phyloP scores from a whole-genome alignment of 305 asterid species.

The Fraxinus dipetala region DNA sequence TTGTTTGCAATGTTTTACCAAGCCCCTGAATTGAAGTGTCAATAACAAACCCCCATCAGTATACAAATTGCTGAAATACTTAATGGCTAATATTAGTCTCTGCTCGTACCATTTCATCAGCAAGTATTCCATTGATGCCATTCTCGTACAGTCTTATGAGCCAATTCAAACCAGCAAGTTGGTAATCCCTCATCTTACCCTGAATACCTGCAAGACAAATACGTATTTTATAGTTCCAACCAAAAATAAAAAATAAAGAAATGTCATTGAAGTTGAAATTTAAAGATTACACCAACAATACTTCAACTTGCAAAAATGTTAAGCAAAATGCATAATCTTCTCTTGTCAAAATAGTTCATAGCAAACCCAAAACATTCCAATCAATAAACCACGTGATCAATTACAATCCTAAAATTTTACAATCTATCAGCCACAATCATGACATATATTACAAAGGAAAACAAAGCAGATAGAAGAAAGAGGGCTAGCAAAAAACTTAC shows the following conservation, averaged over 20 bases:
- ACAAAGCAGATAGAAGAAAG: not conserved
- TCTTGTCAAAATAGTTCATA: not conserved
- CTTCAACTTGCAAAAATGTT: not conserved
- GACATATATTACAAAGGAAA: not conserved
- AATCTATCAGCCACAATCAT: not conserved
- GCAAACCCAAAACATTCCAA: not conserved
- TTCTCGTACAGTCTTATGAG: slow-evolving; percentile 92
- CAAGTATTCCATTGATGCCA: slow-evolving; percentile 98
- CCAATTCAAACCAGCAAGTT: slow-evolving; percentile 99
- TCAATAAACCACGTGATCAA: not conserved
- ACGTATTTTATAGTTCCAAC: not conserved
- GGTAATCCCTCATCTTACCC: slow-evolving; percentile 99
- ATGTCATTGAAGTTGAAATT: not conserved
- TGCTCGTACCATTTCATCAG: slow-evolving; percentile 89
- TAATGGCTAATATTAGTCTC: slow-evolving; percentile 1
- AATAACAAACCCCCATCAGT: slow-evolving; percentile 15
- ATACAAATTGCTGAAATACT: not conserved
- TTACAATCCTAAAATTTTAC: not conserved
- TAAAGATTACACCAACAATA: not conserved
- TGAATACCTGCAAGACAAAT: slow-evolving; percentile 66
- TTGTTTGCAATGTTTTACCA: slow-evolving; percentile 97
- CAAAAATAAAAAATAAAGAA: slow-evolving; percentile 13
- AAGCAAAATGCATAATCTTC: not conserved
- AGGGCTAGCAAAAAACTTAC: slow-evolving; percentile 46
- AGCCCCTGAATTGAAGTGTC: slow-evolving; percentile 57